Conservation (phyloP, 2,329 filamentous ascomycete genomes). For the Pseudogymnoascus sp. region DNA sequence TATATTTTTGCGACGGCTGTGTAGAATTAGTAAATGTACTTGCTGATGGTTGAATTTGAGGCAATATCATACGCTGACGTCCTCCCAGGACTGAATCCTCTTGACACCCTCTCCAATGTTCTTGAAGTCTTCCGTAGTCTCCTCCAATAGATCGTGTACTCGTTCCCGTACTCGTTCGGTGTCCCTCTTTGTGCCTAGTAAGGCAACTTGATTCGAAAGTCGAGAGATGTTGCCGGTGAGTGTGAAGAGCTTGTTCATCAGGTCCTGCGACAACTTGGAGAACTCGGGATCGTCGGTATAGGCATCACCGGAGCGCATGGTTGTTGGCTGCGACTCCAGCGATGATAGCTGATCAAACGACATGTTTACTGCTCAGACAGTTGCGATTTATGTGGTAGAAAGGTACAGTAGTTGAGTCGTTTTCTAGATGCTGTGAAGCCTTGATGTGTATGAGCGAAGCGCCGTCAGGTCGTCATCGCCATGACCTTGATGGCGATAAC, state of each 20-base stretch:
- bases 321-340: conserved; percentile 73
- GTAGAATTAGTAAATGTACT: not conserved
- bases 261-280: conserved; percentile 68
- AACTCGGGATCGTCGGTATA: conserved; percentile 94
- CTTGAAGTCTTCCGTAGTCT: conserved; percentile 80
- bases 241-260: conserved; percentile 83
- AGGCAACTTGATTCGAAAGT: conserved; percentile 73
- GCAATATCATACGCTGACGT: conserved; percentile 56
- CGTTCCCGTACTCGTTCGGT: conserved; percentile 85
- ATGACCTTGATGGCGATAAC: conserved; percentile 11
- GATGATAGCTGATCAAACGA: conserved; percentile 84
- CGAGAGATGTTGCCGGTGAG: conserved; percentile 83
- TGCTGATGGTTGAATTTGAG: not conserved
- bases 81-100: conserved; percentile 80
- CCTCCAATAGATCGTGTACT: conserved; percentile 79
- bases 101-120: conserved; percentile 91
- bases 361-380: conserved; percentile 46
- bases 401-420: not conserved
- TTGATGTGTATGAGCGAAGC: not conserved
- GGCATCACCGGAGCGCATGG: conserved; percentile 60
- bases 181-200: conserved; percentile 84
- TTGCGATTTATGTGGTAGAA: not conserved
- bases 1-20: conserved; percentile 91
- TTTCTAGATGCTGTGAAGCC: conserved; percentile 2
- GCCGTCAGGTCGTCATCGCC: conserved; percentile 4